Base-by-base conservation (phyloP, 2,329 filamentous ascomycete species). In the Colletotrichum magnum region DNA sequence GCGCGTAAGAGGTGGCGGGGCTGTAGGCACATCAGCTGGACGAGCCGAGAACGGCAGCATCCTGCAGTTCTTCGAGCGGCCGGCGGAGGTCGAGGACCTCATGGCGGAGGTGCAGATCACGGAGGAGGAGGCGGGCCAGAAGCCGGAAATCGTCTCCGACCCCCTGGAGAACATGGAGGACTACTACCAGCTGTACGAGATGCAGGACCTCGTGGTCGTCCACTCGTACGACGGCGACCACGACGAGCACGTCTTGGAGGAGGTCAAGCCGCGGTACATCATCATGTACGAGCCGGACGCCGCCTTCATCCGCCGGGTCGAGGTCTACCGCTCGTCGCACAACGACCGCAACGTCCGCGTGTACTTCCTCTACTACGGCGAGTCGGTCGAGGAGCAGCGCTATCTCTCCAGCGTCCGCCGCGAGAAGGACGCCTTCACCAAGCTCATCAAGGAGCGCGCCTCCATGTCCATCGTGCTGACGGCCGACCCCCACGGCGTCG, bases 221-320 rank as follows among this genome's bases (percentile, higher is more conserved):
- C 96, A 98, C 78, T 93, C 96, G 1, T 99, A 97, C 78, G 94
- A 97, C 69, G 95, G 95, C 12, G 96, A 98, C 77, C 92, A 95
- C 83, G 96, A 99, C 78, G 96, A 98, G 77, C 94, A 97, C 78
- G 88, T 98, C n/a, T 87, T 99, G 1, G 95, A 99, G 78, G 96
- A 99, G 80, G 87, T 96, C 67, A 94, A 93, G 76, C 96, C 96
- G 41, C 91, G 93, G 69, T 98, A 98, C 79, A 94, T 99, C 68
- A 93, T 99, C 82, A 98, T 99, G 96, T 99, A 98, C 80, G 96
- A 98, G 78, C 95, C 96, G 1, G 94, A 98, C 73, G 90, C 95
- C 3, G 91, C 95, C 3, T 99, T 99, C 79, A 97, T 98, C 75
- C 90, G 96, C 15, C 88, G 95, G 45, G 92, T 99, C 21, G 96